Evolutionary conservation across 768 basidiomycete genomes (phyloP), one percentile per base, ranked within the genome.

Genomic region (Kwoniella sp.): DNA sequence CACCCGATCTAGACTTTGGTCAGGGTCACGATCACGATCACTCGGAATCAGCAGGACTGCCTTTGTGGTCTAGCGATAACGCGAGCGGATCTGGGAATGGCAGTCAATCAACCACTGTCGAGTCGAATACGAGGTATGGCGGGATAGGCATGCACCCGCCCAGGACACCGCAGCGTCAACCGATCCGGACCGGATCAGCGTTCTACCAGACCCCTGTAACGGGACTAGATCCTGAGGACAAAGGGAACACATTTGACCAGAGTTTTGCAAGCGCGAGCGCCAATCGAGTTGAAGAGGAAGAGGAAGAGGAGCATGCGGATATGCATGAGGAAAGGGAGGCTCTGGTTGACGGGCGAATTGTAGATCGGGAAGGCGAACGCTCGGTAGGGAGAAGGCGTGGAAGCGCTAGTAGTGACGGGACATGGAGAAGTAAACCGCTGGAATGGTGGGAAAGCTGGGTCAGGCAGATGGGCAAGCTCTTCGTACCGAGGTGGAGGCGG

Each of bases 401-500:
- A 20, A 29, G 65, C 53, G 25, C 22, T 8, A 25, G 30, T 9
- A 20, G 58, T 17, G 51, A 34, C n/a, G n/a, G 7, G 48, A 60
- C 17, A 37, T 62, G 60, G 55, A 55, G 38, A 25, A 57, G 30
- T 13, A 50, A 52, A 34, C 63, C 63, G 37, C n/a, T 60, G 2
- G 63, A 48, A 20, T 68, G 65, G 69, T 71, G 66, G 67, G 58
- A 41, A 34, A 62, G 66, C 26, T 77, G 75, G 77, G 53, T 38
- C 9, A 60, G 63, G 20, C 76, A 75, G 56, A 65, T 79, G 34
- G 64, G 38, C 2, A 71, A 72, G 38, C 60, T 80, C 12, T 80
- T 80, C 57, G 72, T 70, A 15, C 74, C 76, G 0, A 50, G 75
- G 55, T 80, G 79, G 79, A 56, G 76, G n/a, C 37, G 71, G 34